Percentiles rank a stretch among this genome's conserved stretches.
These are phyloP conservation scores for Phyllosticta citribraziliensis DNA, from an alignment of 2,329 filamentous ascomycete species.

Conservation along the genomic window DNA sequence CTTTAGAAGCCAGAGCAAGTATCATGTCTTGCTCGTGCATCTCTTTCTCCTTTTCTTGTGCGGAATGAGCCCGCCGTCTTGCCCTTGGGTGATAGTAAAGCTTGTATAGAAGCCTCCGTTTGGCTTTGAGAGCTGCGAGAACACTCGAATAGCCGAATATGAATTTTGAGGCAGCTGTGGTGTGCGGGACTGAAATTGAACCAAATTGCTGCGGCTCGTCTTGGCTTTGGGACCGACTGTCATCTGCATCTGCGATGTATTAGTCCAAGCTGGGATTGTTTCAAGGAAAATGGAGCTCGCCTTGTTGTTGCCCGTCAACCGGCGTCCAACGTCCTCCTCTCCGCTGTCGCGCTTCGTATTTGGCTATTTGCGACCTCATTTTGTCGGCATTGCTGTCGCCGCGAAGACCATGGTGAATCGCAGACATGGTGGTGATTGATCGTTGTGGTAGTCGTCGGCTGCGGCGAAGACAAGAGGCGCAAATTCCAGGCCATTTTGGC, in stretches of 20 bases:
- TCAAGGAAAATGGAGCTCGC: background rate
- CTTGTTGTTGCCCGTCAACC: background rate
- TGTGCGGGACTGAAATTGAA: constrained; percentile 44
- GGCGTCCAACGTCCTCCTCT: background rate
- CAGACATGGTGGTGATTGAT: constrained; percentile 52
- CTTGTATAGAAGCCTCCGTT: constrained; percentile 66
- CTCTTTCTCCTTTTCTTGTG: background rate
- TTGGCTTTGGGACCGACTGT: background rate
- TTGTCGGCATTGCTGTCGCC: constrained; percentile 11
- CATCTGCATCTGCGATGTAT: background rate
- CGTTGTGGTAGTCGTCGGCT: constrained; percentile 17
- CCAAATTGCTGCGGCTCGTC: background rate
- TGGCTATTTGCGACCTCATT: background rate
- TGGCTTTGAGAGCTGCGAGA: constrained; percentile 62
- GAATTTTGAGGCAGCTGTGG: constrained; percentile 82
- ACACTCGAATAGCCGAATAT: constrained; percentile 79
- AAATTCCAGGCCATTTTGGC: background rate
- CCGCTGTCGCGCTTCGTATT: background rate
- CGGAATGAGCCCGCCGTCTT: background rate
- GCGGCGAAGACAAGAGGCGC: background rate
- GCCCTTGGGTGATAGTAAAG: constrained; percentile 54
- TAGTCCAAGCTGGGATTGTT: background rate
- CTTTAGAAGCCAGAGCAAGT: background rate
- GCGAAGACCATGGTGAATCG: constrained; percentile 59
- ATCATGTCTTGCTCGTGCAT: constrained; percentile 12